Evolutionary conservation across 495 filamentous ascomycete species (phyloP).

Genomic region (Aspergillus funiculosus): DNA sequence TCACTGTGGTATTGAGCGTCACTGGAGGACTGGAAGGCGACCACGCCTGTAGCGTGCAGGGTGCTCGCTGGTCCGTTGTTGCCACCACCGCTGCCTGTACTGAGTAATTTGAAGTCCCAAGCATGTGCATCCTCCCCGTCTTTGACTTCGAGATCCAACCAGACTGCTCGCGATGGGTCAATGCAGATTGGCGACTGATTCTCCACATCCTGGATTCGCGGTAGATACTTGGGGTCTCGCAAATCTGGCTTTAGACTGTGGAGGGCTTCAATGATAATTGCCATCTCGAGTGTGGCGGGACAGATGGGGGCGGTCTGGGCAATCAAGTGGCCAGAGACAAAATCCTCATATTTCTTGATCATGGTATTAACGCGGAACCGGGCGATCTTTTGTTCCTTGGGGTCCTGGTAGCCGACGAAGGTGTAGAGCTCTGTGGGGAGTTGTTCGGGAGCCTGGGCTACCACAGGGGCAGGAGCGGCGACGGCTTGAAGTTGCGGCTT

Average conservation of each 20-base stretch:
- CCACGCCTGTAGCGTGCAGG: conserved; percentile 4
- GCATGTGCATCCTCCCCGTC: conserved; percentile 12
- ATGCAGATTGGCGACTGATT: conserved; percentile 36
- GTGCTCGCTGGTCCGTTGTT: background rate
- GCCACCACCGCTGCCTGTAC: background rate
- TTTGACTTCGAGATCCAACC: conserved; percentile 27
- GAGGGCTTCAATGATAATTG: conserved; percentile 44
- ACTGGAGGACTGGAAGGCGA: background rate
- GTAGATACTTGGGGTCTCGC: conserved; percentile 14
- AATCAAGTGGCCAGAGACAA: conserved; percentile 38
- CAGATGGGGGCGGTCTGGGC: conserved; percentile 45
- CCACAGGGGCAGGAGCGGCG: too few species aligned
- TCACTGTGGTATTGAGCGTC: conserved; percentile 14
- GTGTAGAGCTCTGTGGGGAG: too few species aligned
- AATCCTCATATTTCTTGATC: conserved; percentile 29
- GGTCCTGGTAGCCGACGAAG: conserved; percentile 41
- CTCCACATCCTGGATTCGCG: conserved; percentile 28
- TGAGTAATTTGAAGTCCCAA: conserved; percentile 14
- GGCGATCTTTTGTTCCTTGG: conserved; percentile 21
- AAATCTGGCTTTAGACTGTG: conserved; percentile 30
- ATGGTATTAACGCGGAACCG: conserved; percentile 44
- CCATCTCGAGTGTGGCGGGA: conserved; percentile 39
- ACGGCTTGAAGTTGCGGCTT: too few species aligned
- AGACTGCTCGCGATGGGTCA: conserved; percentile 30
- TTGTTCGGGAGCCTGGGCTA: too few species aligned